Conservation (phyloP, 768 basidiomycete genomes). For the Rhizopogon rudus region DNA sequence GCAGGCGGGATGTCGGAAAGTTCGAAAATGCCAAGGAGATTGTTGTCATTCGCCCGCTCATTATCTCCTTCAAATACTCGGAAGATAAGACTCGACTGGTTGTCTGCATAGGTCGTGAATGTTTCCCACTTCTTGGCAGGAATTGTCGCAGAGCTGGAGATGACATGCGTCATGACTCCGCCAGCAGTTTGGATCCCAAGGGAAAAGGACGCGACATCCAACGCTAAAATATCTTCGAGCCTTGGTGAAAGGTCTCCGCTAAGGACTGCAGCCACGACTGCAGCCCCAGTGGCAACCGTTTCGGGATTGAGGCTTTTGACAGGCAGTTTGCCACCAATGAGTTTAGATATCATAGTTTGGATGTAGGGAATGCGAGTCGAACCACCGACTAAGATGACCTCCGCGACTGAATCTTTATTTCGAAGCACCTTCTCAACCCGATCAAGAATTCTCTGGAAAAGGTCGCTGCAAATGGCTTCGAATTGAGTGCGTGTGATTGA, state of each 20-base stretch:
- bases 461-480: conserved; percentile 91
- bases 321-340: conserved; percentile 97
- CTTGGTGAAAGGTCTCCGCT: conserved; percentile 97
- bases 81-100: conserved; percentile 97
- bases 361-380: conserved; percentile 98
- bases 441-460: conserved; percentile 91
- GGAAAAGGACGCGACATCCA: conserved; percentile 88
- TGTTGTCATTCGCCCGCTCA: conserved; percentile 98
- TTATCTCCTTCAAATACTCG: conserved; percentile 98
- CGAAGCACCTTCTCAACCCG: conserved; percentile 97
- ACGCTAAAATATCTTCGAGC: conserved; percentile 91
- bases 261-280: conserved; percentile 96
- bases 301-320: conserved; percentile 99
- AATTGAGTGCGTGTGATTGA: conserved; percentile 97
- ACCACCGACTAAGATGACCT: conserved; percentile 96
- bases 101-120: conserved; percentile 98
- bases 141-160: conserved; percentile 97
- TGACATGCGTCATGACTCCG: conserved; percentile 97
- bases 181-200: conserved; percentile 97
- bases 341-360: conserved; percentile 95
- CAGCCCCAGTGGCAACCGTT: conserved; percentile 97
- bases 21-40: conserved; percentile 96
- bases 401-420: conserved; percentile 98
- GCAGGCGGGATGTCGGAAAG: conserved; percentile 96
- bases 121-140: conserved; percentile 98